Base-by-base conservation (phyloP, 495 filamentous ascomycete species). In the Barbatosphaeria neglecta region DNA sequence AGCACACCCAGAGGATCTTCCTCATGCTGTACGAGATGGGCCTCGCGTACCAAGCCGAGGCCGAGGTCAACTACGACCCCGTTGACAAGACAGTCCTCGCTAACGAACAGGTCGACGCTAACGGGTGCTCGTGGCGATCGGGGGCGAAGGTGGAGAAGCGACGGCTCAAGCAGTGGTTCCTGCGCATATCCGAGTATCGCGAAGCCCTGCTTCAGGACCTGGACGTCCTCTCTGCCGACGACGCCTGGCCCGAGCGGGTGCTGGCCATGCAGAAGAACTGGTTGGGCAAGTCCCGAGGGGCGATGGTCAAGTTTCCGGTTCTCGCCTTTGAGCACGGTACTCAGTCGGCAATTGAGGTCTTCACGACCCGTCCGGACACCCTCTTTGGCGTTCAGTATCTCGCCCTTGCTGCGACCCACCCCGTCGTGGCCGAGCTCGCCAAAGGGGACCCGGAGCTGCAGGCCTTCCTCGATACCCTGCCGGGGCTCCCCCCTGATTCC, bases 1-100 rank as follows among this genome's bases (percentile, higher is more conserved):
- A 84, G 55, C 88, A 95, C 55, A 95, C 88, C 0, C 88, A 95
- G 57, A 75, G 76, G 43, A 77, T 95, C 50, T 95, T 95, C 57
- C 69, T 92, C 31, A 74, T 81, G 47, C 68, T 94, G 6, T 74
- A 82, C 50, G 69, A 86, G 49, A 70, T 77, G 37, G 82, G 80
- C 0, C 61, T 94, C 11, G 88, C 86, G 28, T 90, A 90, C 55
- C 86, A 85, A 50, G 75, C 72, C 9, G 81, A 89, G 46, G 81
- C 87, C 15, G 54, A 87, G 33, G 88, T 95, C 46, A 95, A 95
- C 63, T 95, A 84, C 64, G 88, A 94, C 52, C 88, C 88, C 5
- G 74, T 95, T 19, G 88, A 95, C 58, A 82, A 82, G 64, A 95
- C 88, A 0, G 88, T 95, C 22, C 64, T 95, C 39, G 88, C 88